Evolutionary conservation across 2,329 filamentous ascomycete species (phyloP), one percentile per base, ranked within the genome.

Genomic region (Fusarium succisae): DNA sequence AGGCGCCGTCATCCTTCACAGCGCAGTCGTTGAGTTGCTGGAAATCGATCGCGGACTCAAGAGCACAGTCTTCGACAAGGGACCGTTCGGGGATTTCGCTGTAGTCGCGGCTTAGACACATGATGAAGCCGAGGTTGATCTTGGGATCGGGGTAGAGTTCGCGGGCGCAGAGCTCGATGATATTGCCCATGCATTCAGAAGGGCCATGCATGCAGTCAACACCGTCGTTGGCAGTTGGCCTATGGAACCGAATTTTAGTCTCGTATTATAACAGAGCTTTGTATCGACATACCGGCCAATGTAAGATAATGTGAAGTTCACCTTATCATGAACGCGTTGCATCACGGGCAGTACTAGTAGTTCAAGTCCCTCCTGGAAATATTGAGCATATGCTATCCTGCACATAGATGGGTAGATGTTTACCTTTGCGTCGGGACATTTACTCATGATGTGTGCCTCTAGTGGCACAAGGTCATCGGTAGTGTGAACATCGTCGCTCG

Each of bases 401-500:
- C 35, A 47, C 22, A 22, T 38, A 8, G 20, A 45, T 43, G 17
- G n/a, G 51, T 8, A 38, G 44, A 35, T 69, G 8, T 83, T 17
- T 79, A 89, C 88, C 81, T 88, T 89, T 5, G 96, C 95, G 83
- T 99, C 96, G 1, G 96, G 95, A 79, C 96, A 99, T 87, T 98
- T 98, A 84, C 91, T 94, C 92, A 98, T 99, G 77, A 98, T 96
- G 82, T 98, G 96, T 63, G 94, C 94, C 82, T 99, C 96, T 5
- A 99, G 84, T 8, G 94, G 93, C 9, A 98, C 92, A 66, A 86
- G 83, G 35, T 66, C 64, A 37, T 65, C 69, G 20, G 65, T 71
- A 57, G 66, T 53, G 51, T 69, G 39, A 37, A 50, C 43, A 48
- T 53, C 47, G 7, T 68, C 45, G 37, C 44, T 58, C 37, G 53